A percentile compares a stretch with the other conserved stretches of the same genome.
These are phyloP conservation scores for Neolentinus lepideus DNA, from an alignment of 1,284 basidiomycete genomes.

Conservation along the genomic window DNA sequence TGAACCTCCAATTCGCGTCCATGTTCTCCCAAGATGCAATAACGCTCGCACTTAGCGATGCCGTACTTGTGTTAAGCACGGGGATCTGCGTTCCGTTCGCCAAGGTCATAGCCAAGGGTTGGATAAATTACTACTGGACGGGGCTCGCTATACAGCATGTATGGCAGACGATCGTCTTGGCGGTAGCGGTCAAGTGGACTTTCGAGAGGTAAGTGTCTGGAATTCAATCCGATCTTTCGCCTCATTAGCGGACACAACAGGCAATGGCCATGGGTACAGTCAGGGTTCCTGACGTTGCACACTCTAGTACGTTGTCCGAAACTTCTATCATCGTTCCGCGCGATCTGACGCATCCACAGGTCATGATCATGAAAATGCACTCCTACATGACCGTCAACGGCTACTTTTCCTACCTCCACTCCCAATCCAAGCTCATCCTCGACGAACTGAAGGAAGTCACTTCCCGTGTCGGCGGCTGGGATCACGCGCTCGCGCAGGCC, in stretches of 20 bases:
- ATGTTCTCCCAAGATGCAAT: slow-evolving; percentile 86
- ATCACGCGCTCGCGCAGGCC: slow-evolving; percentile 46
- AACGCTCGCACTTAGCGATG: slow-evolving; percentile 82
- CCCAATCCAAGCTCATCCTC: slow-evolving; percentile 37
- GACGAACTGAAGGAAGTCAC: slow-evolving; percentile 40
- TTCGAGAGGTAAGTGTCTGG: slow-evolving; percentile 57
- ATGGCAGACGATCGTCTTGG: slow-evolving; percentile 67
- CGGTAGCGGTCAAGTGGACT: slow-evolving; percentile 74
- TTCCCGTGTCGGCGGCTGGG: slow-evolving; percentile 54
- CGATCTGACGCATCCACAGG: slow-evolving; percentile 27
- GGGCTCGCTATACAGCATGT: slow-evolving; percentile 75
- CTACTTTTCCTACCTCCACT: slow-evolving; percentile 57
- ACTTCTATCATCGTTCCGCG: background rate
- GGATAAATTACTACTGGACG: slow-evolving; percentile 72
- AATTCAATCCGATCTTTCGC: slow-evolving; percentile 1
- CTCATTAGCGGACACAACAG: slow-evolving; percentile 27
- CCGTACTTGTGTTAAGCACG: slow-evolving; percentile 71
- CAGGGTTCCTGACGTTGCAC: slow-evolving; percentile 92
- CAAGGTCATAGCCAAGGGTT: slow-evolving; percentile 66
- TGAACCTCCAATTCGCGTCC: slow-evolving; percentile 78
- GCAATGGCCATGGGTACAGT: slow-evolving; percentile 98
- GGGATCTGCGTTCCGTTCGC: slow-evolving; percentile 81
- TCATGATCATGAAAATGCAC: slow-evolving; percentile 96
- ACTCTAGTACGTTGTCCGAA: slow-evolving; percentile 46
- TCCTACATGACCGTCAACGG: slow-evolving; percentile 92